Conservation (phyloP, 1,139 yeast species). For the Candida sp. region DNA sequence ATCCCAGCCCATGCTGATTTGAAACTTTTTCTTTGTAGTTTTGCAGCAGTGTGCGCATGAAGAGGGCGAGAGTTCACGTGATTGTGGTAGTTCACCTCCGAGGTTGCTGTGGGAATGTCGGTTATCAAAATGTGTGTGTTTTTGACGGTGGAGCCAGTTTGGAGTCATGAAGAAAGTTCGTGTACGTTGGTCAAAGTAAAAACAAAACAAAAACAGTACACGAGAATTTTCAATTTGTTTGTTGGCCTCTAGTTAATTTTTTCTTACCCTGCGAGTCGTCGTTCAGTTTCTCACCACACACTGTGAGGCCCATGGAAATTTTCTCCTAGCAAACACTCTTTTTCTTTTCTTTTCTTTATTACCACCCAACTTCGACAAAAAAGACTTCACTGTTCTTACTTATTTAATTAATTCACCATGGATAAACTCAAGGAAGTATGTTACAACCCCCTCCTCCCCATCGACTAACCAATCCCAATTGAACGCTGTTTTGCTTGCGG, state of each 20-base stretch:
- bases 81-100: not conserved
- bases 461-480: slow-evolving; percentile 6
- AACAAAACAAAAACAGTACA: not conserved
- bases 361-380: no score
- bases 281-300: not conserved
- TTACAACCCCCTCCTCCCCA: slow-evolving; percentile 10
- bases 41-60: no score
- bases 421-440: slow-evolving; percentile 59
- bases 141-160: no score
- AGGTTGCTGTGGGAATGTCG: no score
- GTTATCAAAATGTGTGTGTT: no score
- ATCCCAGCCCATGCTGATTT: not conserved
- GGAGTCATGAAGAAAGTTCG: not conserved
- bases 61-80: not conserved
- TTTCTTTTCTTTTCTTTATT: not conserved
- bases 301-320: not conserved
- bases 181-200: not conserved
- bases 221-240: not conserved
- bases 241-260: not conserved
- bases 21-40: no score
- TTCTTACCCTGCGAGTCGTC: not conserved
- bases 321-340: slow-evolving; percentile 2
- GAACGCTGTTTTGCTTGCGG: not conserved
- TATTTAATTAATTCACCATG: slow-evolving; percentile 25
- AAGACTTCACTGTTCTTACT: not conserved